Percentiles rank a stretch among this genome's conserved stretches.
Conservation (phyloP, 1,139 yeast species). For the Geotrichum macrosporum region DNA sequence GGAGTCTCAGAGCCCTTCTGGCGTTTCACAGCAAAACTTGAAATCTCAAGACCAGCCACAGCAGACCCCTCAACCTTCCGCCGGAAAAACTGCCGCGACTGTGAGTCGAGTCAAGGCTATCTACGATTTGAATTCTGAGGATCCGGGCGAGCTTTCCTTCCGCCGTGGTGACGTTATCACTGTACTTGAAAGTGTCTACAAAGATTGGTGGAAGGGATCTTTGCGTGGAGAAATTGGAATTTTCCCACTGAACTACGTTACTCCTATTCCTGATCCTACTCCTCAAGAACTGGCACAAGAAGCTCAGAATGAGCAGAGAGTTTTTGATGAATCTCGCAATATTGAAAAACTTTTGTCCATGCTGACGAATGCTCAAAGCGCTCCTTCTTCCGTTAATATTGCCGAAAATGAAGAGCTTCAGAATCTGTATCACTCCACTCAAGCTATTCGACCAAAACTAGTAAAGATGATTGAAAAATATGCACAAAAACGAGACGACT, state of each 20-base stretch:
- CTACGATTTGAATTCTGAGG: slow-evolving; percentile 68
- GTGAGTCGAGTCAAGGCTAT: slow-evolving; percentile 75
- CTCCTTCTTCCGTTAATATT: slow-evolving; percentile 26
- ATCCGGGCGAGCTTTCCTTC: slow-evolving; percentile 45
- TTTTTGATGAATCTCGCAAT: slow-evolving; percentile 49
- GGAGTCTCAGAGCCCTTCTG: slow-evolving; percentile 41
- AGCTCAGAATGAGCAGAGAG: slow-evolving; percentile 42
- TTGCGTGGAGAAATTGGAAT: slow-evolving; percentile 77
- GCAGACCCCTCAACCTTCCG: slow-evolving; percentile 6
- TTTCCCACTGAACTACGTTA: slow-evolving; percentile 91
- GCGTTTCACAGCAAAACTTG: slow-evolving; percentile 8
- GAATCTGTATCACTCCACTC: slow-evolving; percentile 59
- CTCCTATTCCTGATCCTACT: slow-evolving; percentile 67
- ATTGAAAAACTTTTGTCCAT: slow-evolving; percentile 63
- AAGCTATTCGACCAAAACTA: slow-evolving; percentile 68
- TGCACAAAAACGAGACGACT: slow-evolving; percentile 67
- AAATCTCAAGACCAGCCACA: slow-evolving; percentile 23
- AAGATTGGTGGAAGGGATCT: slow-evolving; percentile 96
- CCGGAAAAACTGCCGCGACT: slow-evolving; percentile 38
- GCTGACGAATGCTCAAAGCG: slow-evolving; percentile 44
- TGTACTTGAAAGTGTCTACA: slow-evolving; percentile 80
- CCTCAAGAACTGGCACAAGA: slow-evolving; percentile 49
- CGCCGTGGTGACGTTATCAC: slow-evolving; percentile 50
- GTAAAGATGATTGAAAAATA: slow-evolving; percentile 72
- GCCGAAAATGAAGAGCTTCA: slow-evolving; percentile 48